A percentile compares a stretch with the other conserved stretches of the same genome.
These are phyloP conservation scores for Rhizopus arrhizus DNA, from an alignment of 371 early-diverging fungal genomes.

Conservation along the genomic window DNA sequence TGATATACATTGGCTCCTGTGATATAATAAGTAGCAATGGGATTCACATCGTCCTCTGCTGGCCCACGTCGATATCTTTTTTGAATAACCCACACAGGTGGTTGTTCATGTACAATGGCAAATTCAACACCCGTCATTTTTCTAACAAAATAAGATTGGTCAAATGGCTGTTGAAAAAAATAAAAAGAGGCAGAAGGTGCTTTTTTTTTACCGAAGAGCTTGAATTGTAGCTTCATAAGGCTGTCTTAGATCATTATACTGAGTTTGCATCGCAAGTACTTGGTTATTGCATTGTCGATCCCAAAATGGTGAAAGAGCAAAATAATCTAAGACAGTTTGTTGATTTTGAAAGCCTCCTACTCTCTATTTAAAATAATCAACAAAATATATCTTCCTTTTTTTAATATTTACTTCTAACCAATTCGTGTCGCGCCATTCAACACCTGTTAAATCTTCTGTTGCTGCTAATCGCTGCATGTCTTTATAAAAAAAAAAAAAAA, in stretches of 20 bases:
- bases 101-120: conserved; percentile 74
- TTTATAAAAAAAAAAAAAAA: background rate
- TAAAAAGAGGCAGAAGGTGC: background rate
- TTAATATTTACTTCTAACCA: conserved; percentile 45
- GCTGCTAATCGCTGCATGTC: conserved; percentile 32
- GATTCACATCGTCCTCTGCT: conserved; percentile 58
- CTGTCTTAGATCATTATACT: conserved; percentile 83
- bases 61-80: conserved; percentile 75
- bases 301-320: conserved; percentile 95
- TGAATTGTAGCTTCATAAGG: conserved; percentile 54
- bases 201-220: conserved; percentile 56
- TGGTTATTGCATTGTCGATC: conserved; percentile 96
- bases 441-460: conserved; percentile 50
- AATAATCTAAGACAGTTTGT: conserved; percentile 93
- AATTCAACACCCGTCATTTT: conserved; percentile 91
- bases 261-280: conserved; percentile 95
- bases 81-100: conserved; percentile 84
- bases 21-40: conserved; percentile 85
- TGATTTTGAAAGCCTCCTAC: conserved; percentile 72
- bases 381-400: background rate
- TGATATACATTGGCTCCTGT: conserved; percentile 92
- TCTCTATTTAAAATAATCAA: conserved; percentile 35
- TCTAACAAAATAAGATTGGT: background rate
- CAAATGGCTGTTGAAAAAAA: background rate
- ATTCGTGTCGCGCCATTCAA: conserved; percentile 55